Percentiles rank a stretch among this genome's conserved stretches.
These are phyloP conservation scores for Logfia minima DNA, from an alignment of 129 eudicot species.

Conservation along the genomic window DNA sequence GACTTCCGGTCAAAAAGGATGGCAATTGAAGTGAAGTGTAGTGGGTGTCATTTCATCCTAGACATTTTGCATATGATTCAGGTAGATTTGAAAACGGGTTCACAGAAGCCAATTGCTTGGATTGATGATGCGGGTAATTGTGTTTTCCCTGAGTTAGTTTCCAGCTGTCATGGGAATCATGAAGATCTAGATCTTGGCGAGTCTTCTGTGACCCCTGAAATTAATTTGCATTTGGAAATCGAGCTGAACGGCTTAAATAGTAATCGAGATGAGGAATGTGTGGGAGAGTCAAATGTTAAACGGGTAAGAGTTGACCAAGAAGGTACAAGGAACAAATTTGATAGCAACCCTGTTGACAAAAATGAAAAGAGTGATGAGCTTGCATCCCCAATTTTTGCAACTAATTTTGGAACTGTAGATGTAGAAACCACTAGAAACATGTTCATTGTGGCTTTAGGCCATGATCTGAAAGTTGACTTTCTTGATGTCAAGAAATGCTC, in stretches of 20 bases:
- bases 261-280: conserved; percentile 48
- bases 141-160: conserved; percentile 60
- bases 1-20: conserved; percentile 52
- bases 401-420: conserved; percentile 27
- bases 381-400: conserved; percentile 28
- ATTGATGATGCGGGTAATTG: conserved; percentile 73
- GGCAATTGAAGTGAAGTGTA: conserved; percentile 51
- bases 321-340: conserved; percentile 26
- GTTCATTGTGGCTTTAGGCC: conserved; percentile 38
- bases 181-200: conserved; percentile 36
- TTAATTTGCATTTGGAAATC: conserved; percentile 72
- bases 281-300: conserved; percentile 63
- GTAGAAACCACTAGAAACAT: conserved; percentile 45
- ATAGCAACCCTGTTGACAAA: conserved; percentile 26
- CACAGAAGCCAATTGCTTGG: conserved; percentile 87
- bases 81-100: conserved; percentile 62
- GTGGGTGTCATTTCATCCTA: conserved; percentile 43
- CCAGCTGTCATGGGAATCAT: conserved; percentile 42
- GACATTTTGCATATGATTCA: conserved; percentile 71
- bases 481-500: conserved; percentile 45
- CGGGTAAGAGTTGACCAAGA: conserved; percentile 43
- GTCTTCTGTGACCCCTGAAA: conserved; percentile 42
- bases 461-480: conserved; percentile 32
- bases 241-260: conserved; percentile 48
- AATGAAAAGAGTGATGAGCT: conserved; percentile 35